Conservation (phyloP, 768 basidiomycete genomes). For the Boletus rex-veris region DNA sequence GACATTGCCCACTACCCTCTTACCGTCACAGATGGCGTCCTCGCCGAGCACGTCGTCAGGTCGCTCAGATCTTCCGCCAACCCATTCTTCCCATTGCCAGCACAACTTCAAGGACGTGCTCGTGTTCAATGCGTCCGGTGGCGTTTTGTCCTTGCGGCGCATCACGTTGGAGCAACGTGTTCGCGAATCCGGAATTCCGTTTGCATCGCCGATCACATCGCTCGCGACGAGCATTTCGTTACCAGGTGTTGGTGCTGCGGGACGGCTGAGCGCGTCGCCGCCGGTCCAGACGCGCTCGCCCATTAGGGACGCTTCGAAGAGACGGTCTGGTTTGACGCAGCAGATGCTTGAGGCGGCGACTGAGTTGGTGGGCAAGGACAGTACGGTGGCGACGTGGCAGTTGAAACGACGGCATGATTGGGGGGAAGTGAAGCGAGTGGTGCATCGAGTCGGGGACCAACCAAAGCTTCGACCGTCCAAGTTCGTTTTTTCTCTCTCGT, state of each 20-base stretch:
- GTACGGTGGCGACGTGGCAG: no score
- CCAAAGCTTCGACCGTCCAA: conserved; percentile 17
- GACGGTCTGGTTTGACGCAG: conserved; percentile 33
- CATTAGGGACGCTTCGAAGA: conserved; percentile 25
- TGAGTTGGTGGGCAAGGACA: conserved; percentile 37
- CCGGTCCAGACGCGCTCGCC: conserved; percentile 17
- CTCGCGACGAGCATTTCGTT: conserved; percentile 59
- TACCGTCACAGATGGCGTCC: conserved; percentile 25
- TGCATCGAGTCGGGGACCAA: conserved; percentile 5
- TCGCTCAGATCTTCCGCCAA: conserved; percentile 27
- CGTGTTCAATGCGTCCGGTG: conserved; percentile 60
- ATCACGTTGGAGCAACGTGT: conserved; percentile 43
- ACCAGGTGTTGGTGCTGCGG: conserved; percentile 48
- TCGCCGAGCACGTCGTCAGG: conserved; percentile 27
- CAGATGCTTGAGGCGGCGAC: conserved; percentile 34
- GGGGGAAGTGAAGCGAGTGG: conserved; percentile 36
- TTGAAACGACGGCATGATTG: no score
- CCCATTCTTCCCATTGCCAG: conserved; percentile 31
- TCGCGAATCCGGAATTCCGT: conserved; percentile 22
- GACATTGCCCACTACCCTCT: conserved; percentile 39
- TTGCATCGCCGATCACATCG: conserved; percentile 28
- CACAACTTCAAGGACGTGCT: conserved; percentile 64
- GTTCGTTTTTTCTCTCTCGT: no score
- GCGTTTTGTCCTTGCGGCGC: conserved; percentile 53
- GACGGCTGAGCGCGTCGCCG: conserved; percentile 33